Base-by-base conservation (phyloP, 768 basidiomycete genomes). In the Pleurotus platypus region DNA sequence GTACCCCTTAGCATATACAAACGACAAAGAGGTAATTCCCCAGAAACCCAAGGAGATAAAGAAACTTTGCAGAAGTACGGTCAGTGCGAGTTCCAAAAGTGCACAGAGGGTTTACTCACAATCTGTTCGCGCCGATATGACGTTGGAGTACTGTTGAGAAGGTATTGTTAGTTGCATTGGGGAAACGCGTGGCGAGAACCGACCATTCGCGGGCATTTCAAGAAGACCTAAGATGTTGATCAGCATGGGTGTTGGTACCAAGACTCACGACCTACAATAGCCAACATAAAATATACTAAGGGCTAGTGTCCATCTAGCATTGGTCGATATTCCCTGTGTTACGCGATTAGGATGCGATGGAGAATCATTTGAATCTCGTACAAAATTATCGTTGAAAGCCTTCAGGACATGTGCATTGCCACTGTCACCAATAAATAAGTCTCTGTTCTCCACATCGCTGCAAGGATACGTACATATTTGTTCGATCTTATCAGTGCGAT, bases 281-380 rank as follows among this genome's bases (percentile, higher is more conserved):
- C 82, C 82, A 22, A 82, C 80, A 57, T 84, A 83, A 66, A 84
- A 84, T 22, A 84, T 81, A 57, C 80, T 81, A 45, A 83, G 65
- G 3, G 75, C 82, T 8, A 83, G 65, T 0, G 82, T 83, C 82
- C 82, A 83, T 65, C 76, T 79, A 57, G 78, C 71, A 62, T 84
- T 84, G 45, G 71, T 67, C 18, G 76, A 75, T 49, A 84, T 75
- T 18, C 75, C 81, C 80, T 82, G 40, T 49, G 30, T 26, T 24
- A 11, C 7, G 51, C 22, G 11, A 57, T 16, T 12, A 20, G 53
- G 45, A 11, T 38, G 37, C 4, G 43, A 24, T 22, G 8, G 16
- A 38, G 42, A 15, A 16, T 9, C 22, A 8, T 4, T 20, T 24
- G n/a, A 8, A 26, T 8, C 8, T 67, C 77, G 49, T 57, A 82